Evolutionary conservation across 768 basidiomycete species (phyloP), one percentile per base, ranked within the genome.

Genomic region (Suillus bovinus): DNA sequence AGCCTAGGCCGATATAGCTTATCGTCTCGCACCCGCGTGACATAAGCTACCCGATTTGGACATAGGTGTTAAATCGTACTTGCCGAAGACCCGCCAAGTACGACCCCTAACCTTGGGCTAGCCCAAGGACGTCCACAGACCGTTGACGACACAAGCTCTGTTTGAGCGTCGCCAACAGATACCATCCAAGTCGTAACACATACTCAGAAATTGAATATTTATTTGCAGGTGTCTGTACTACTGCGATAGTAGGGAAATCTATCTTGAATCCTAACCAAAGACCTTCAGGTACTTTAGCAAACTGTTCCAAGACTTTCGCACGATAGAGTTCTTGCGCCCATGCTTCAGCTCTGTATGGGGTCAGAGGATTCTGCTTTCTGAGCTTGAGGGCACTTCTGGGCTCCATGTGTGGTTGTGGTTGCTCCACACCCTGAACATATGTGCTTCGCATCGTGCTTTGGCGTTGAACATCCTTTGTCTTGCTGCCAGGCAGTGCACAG

Each of bases 401-500:
- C 64, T 41, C 64, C 55, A 34, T 65, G 61, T n/a, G n/a, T n/a
- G 2, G 34, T 24, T 2, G 39, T 5, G 4, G 50, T n/a, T n/a
- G n/a, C 54, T 31, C 61, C 33, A 36, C 61, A 65, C 0, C 61
- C 52, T 0, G 58, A 65, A 57, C 64, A 65, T 14, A 55, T 1
- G 22, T 65, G 64, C 1, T 5, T 16, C 6, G 2, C 2, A 17
- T 56, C 34, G 17, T 65, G 64, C 8, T 54, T 54, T 34, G 53
- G 39, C 3, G 17, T 7, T 24, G 36, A 13, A 17, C 61, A 65
- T 8, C 61, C 41, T 24, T 61, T 55, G 4, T 17, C 5, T 4
- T 22, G 8, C 39, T 64, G 63, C 60, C 54, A 57, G n/a, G 27
- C 52, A 13, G 13, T 47, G 17, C 62, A 67, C 22, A 67, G 22